Conservation (phyloP, 2,329 filamentous ascomycete genomes). For the Cordyceps fumosorosea region DNA sequence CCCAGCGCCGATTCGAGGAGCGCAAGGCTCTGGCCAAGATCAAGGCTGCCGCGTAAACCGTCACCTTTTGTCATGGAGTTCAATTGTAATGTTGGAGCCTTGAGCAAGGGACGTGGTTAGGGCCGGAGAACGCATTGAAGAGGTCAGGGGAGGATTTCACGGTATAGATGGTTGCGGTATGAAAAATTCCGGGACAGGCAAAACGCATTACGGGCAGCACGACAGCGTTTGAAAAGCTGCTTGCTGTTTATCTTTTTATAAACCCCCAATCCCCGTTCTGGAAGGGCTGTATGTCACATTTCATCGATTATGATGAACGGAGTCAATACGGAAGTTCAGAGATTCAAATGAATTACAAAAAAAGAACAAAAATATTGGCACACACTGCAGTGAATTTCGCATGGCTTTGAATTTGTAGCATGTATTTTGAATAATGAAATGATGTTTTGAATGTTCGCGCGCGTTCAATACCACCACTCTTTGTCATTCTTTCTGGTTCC, state of each 20-base stretch:
- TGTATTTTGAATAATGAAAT: not conserved
- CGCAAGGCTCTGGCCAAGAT: constrained; percentile 94
- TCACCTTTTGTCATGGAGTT: constrained; percentile 22
- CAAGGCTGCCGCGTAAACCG: constrained; percentile 67
- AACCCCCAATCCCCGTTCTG: constrained; percentile 37
- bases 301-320: constrained; percentile 52
- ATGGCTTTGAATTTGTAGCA: not conserved
- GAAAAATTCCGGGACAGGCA: constrained; percentile 28
- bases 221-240: constrained; percentile 25
- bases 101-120: constrained; percentile 25
- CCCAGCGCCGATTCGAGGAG: constrained; percentile 98
- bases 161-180: constrained; percentile 15
- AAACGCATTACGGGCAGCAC: constrained; percentile 28
- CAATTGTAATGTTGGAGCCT: constrained; percentile 20
- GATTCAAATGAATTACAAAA: constrained; percentile 33
- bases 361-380: constrained; percentile 13
- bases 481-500: constrained; percentile 10
- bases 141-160: constrained; percentile 12
- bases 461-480: not conserved
- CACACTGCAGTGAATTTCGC: not conserved
- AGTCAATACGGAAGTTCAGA: constrained; percentile 59
- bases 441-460: not conserved
- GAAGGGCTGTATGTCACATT: constrained; percentile 61
- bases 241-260: constrained; percentile 50
- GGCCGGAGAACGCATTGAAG: constrained; percentile 18